Conservation (phyloP, 2,329 filamentous ascomycete species). For the Lecanicillium sp. region DNA sequence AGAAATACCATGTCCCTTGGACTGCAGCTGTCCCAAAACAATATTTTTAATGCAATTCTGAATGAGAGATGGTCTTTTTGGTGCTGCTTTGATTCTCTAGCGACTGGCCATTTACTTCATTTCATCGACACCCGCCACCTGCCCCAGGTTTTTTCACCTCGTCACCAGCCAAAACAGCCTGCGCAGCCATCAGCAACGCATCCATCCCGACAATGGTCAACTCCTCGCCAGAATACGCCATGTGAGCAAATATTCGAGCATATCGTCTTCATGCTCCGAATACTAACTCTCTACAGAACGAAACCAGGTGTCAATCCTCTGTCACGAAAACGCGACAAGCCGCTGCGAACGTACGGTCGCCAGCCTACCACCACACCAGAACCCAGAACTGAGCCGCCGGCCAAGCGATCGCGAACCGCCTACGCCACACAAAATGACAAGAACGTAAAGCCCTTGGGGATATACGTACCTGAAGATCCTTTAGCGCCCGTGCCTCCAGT, state of each 20-base stretch:
- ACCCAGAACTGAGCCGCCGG: conserved; percentile 22
- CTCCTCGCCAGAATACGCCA: conserved; percentile 26
- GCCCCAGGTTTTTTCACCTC: too few relatives aligned
- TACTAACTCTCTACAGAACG: conserved; percentile 24
- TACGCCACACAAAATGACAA: neutral
- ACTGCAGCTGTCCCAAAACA: neutral
- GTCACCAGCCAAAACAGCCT: neutral
- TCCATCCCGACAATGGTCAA: conserved; percentile 17
- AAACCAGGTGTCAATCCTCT: conserved; percentile 22
- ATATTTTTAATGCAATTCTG: conserved; percentile 1
- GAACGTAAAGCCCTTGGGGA: conserved; percentile 6
- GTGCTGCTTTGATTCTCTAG: neutral
- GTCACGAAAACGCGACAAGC: conserved; percentile 27
- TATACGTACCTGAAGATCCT: neutral
- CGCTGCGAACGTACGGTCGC: conserved; percentile 36
- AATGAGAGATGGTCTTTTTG: neutral
- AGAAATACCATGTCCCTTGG: neutral
- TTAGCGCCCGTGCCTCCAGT: neutral
- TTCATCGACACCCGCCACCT: too few relatives aligned
- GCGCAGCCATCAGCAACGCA: neutral
- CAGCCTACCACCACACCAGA: conserved; percentile 22
- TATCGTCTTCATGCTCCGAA: neutral
- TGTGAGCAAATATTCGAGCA: conserved; percentile 16
- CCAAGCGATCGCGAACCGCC: conserved; percentile 19
- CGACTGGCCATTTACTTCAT: too few relatives aligned